Percentiles rank a stretch among this genome's conserved stretches.
phyloP scores from a whole-genome alignment of 2,329 filamentous ascomycete genomes.

The Curvularia sp. region DNA sequence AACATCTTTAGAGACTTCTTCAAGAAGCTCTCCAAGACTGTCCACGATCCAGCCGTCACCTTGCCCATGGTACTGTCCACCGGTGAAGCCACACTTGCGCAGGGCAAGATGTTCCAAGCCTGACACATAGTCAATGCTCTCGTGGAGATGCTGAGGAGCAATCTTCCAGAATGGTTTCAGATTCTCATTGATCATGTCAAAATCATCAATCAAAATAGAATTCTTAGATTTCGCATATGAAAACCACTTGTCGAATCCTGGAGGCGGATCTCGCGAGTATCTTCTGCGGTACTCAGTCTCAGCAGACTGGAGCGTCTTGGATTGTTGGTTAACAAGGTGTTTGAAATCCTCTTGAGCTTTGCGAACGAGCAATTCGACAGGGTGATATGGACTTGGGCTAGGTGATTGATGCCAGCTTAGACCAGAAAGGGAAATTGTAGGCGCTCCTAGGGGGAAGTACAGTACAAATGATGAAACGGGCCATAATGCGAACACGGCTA shows the following conservation, averaged over 20 bases:
- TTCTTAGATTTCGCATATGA: constrained; percentile 51
- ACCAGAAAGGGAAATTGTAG: not conserved
- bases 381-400: not conserved
- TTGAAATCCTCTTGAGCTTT: constrained; percentile 30
- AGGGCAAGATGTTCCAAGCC: constrained; percentile 10
- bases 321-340: constrained; percentile 49
- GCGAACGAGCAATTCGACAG: constrained; percentile 1
- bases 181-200: constrained; percentile 54
- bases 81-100: constrained; percentile 14
- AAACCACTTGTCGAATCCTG: constrained; percentile 59
- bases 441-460: not conserved
- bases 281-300: constrained; percentile 55
- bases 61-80: constrained; percentile 8
- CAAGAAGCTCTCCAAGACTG: constrained; percentile 4
- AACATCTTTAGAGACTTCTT: constrained; percentile 7
- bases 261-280: constrained; percentile 56
- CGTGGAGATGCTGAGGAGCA: not conserved
- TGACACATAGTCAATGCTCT: constrained; percentile 11
- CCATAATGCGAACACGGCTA: constrained; percentile 3
- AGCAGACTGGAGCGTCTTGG: constrained; percentile 37
- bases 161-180: constrained; percentile 55
- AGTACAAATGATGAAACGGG: constrained; percentile 1
- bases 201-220: constrained; percentile 61
- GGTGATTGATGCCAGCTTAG: not conserved
- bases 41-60: constrained; percentile 14